Conservation (phyloP, 2,329 filamentous ascomycete species). For the Periconia macrospinosa region DNA sequence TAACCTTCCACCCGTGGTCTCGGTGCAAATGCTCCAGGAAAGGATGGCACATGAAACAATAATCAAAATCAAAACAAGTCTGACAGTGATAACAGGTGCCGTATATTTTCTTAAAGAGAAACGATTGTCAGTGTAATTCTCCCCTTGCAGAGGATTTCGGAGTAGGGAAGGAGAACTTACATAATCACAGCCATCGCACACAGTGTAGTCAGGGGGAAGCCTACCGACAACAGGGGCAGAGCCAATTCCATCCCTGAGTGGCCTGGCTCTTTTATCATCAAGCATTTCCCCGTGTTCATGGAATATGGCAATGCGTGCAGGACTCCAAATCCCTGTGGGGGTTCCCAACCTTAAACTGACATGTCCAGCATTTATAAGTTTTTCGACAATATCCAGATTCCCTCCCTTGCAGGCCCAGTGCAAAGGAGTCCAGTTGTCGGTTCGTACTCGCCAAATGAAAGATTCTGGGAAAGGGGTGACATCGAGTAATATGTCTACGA, state of each 20-base stretch:
- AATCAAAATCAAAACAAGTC: not conserved
- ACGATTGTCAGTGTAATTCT: too few relatives aligned
- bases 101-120: conserved; percentile 1
- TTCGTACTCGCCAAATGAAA: not conserved
- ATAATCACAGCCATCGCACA: too few relatives aligned
- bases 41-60: conserved; percentile 5
- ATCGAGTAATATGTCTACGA: not conserved
- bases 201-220: too few relatives aligned
- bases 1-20: too few relatives aligned
- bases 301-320: too few relatives aligned
- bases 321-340: not conserved
- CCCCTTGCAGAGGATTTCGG: too few relatives aligned
- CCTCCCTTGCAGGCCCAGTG: conserved; percentile 5
- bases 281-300: too few relatives aligned
- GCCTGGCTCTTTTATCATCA: too few relatives aligned
- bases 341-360: not conserved
- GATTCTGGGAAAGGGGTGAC: too few relatives aligned
- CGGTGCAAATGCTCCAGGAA: not conserved
- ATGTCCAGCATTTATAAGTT: not conserved
- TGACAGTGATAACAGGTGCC: conserved; percentile 1
- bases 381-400: conserved; percentile 1
- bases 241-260: too few relatives aligned
- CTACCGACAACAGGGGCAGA: too few relatives aligned
- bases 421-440: conserved; percentile 5
- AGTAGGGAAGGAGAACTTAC: too few relatives aligned